These are phyloP conservation scores for Deinandra increscens DNA, from an alignment of 129 eudicot genomes.

Conservation along the genomic window DNA sequence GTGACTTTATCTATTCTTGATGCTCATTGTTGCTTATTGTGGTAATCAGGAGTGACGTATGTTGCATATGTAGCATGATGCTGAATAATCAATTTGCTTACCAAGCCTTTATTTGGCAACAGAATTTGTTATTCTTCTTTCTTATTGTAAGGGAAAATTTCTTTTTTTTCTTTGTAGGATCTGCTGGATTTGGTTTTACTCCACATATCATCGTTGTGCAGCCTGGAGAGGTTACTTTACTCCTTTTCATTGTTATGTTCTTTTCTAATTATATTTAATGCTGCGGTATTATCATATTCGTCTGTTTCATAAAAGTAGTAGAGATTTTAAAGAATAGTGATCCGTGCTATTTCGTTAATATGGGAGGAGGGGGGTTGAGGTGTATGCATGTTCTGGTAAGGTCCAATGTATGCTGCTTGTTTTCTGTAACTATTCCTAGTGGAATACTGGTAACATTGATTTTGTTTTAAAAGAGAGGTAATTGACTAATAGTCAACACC, in stretches of 20 bases:
- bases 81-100: neutral
- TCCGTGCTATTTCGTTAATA: neutral
- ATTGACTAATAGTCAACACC: neutral
- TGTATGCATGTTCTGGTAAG: no score
- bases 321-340: neutral
- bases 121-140: neutral
- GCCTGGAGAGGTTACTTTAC: conserved; percentile 79
- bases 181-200: conserved; percentile 73
- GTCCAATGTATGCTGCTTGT: no score
- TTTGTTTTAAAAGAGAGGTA: no score
- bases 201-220: conserved; percentile 77
- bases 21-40: neutral
- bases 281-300: neutral
- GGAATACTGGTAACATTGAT: neutral
- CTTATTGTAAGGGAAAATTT: conserved; percentile 3
- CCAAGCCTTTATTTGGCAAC: neutral
- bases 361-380: no score
- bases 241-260: neutral
- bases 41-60: neutral
- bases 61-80: neutral
- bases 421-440: neutral
- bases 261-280: neutral
- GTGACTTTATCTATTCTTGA: conserved; percentile 10
- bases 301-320: neutral
- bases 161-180: conserved; percentile 48